Percentiles rank a stretch among this genome's conserved stretches.
phyloP scores from a whole-genome alignment of 2,329 filamentous ascomycete species.

The Ophiosphaerella herpotricha region DNA sequence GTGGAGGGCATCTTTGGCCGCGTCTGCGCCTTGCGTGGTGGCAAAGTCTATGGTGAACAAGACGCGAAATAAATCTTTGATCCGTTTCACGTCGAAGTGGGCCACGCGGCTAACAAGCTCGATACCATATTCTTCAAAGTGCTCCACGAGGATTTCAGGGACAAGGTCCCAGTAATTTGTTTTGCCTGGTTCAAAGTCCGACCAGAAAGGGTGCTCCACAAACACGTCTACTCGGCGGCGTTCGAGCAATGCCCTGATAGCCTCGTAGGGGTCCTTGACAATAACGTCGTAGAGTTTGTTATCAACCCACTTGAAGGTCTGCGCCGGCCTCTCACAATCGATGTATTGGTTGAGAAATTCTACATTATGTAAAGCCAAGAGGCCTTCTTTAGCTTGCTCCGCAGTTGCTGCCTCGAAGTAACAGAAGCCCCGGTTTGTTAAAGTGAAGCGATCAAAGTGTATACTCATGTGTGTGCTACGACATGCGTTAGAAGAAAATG shows the following conservation, averaged over 20 bases:
- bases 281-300: no score
- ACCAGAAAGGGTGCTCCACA: conserved; percentile 27
- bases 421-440: conserved; percentile 11
- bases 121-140: conserved; percentile 21
- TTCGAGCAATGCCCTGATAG: no score
- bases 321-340: conserved; percentile 13
- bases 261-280: no score
- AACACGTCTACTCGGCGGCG: not conserved
- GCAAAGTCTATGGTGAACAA: conserved; percentile 26
- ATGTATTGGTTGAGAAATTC: conserved; percentile 1
- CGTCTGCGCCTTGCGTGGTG: conserved; percentile 27
- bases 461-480: conserved; percentile 22
- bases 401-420: conserved; percentile 21
- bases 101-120: conserved; percentile 15
- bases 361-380: conserved; percentile 7
- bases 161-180: conserved; percentile 1
- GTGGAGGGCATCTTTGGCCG: conserved; percentile 18
- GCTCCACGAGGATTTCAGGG: conserved; percentile 8
- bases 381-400: conserved; percentile 20
- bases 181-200: not conserved
- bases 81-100: conserved; percentile 11
- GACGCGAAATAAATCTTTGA: conserved; percentile 8
- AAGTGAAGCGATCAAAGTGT: conserved; percentile 27
- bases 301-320: not conserved
- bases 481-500: conserved; percentile 10